phyloP scores from a whole-genome alignment of 2,329 filamentous ascomycete species.

The Venturia oleaginea region DNA sequence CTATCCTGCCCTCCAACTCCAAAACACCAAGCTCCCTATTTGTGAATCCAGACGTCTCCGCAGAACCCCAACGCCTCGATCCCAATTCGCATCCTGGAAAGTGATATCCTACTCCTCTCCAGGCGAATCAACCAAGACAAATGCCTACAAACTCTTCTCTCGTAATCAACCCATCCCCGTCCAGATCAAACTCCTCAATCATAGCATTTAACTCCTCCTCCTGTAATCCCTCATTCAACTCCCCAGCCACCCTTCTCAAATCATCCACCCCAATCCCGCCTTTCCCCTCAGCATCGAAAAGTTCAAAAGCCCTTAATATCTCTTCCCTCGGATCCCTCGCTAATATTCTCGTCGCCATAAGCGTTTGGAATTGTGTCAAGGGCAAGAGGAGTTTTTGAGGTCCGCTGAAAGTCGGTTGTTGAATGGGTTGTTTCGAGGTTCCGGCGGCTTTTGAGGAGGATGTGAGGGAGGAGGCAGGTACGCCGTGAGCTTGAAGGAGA shows the following conservation, averaged over 20 bases:
- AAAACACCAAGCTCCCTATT: not conserved
- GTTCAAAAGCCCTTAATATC: slow-evolving; percentile 78
- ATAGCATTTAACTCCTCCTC: slow-evolving; percentile 90
- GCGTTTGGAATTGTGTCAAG: slow-evolving; percentile 57
- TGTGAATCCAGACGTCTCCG: not conserved
- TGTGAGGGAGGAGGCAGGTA: slow-evolving; percentile 25
- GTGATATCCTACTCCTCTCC: not conserved
- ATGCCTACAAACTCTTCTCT: slow-evolving; percentile 59
- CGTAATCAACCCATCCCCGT: slow-evolving; percentile 72
- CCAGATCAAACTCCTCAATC: slow-evolving; percentile 97
- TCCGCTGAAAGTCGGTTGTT: slow-evolving; percentile 27
- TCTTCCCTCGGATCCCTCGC: slow-evolving; percentile 83
- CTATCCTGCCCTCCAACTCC: not conserved
- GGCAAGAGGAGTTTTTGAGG: slow-evolving; percentile 61
- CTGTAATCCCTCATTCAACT: slow-evolving; percentile 84
- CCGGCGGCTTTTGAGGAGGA: slow-evolving; percentile 5
- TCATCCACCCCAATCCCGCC: slow-evolving; percentile 85
- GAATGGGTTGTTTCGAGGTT: slow-evolving; percentile 12
- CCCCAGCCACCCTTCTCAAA: slow-evolving; percentile 75
- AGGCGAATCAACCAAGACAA: slow-evolving; percentile 37
- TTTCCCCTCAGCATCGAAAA: slow-evolving; percentile 91
- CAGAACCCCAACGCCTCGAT: not conserved
- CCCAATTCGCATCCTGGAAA: not conserved
- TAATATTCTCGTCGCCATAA: slow-evolving; percentile 65
- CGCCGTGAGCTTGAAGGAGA: slow-evolving; percentile 67